Evolutionary conservation across 2,329 filamentous ascomycete genomes (phyloP).

Genomic region (Diaporthe citri): DNA sequence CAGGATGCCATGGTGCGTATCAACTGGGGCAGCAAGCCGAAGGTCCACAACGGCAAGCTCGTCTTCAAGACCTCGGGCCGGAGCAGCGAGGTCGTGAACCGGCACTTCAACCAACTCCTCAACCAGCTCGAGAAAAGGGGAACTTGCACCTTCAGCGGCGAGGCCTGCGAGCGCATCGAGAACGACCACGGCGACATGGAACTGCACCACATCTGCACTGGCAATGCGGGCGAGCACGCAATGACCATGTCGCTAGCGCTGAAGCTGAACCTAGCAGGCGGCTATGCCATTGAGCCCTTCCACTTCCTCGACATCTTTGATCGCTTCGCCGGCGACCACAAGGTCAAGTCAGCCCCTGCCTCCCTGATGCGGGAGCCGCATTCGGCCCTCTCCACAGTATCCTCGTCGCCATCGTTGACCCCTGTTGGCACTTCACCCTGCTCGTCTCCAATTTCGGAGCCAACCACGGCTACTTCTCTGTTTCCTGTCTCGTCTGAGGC

Average conservation of each 20-base stretch:
- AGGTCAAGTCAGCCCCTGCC: neutral
- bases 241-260: conserved; percentile 53
- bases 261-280: conserved; percentile 48
- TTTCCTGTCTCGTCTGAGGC: neutral
- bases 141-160: conserved; percentile 25
- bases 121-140: conserved; percentile 28
- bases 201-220: conserved; percentile 47
- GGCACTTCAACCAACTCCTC: conserved; percentile 48
- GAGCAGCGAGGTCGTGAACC: conserved; percentile 49
- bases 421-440: conserved; percentile 17
- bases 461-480: neutral
- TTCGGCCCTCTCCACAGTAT: conserved; percentile 8
- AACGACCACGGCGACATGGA: neutral
- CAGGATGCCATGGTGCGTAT: conserved; percentile 49
- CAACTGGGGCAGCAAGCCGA: conserved; percentile 50
- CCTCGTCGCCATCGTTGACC: conserved; percentile 6
- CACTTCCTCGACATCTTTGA: conserved; percentile 49
- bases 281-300: conserved; percentile 52
- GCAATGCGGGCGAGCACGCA: conserved; percentile 51
- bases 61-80: conserved; percentile 47
- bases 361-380: neutral
- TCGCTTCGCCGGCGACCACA: conserved; percentile 35
- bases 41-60: conserved; percentile 45
- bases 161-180: conserved; percentile 1
- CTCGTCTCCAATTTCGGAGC: neutral